These are phyloP conservation scores for Kwoniella sp. DNA, from an alignment of 768 basidiomycete genomes.

Conservation along the genomic window DNA sequence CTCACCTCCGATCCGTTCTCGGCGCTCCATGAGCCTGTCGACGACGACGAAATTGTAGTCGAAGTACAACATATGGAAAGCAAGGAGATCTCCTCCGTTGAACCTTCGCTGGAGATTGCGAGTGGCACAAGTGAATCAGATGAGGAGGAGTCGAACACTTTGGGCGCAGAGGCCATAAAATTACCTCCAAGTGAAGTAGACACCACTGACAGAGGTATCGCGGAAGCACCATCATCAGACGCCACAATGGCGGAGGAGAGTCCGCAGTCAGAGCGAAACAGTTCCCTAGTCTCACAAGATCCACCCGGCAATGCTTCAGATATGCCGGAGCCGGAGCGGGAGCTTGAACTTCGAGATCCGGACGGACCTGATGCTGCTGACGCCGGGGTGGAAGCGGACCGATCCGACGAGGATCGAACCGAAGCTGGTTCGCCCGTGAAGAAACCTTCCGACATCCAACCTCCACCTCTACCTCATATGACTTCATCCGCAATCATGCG, in stretches of 20 bases:
- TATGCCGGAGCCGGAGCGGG: too few relatives aligned
- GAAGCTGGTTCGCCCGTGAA: constrained; percentile 8
- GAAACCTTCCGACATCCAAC: neutral
- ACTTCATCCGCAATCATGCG: constrained; percentile 17
- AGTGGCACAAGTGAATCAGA: neutral
- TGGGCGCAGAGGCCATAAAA: neutral
- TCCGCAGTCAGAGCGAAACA: neutral
- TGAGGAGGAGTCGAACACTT: neutral
- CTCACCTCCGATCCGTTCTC: neutral
- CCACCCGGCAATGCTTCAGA: neutral
- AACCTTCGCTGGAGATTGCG: too few relatives aligned
- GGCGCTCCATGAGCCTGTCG: neutral
- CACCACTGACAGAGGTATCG: neutral
- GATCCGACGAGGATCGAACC: neutral
- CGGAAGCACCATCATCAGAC: neutral
- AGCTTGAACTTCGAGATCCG: neutral
- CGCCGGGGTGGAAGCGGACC: neutral
- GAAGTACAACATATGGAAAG: constrained; percentile 1
- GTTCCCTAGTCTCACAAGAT: too few relatives aligned
- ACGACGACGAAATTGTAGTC: constrained; percentile 1
- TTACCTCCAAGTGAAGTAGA: neutral
- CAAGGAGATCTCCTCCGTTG: too few relatives aligned
- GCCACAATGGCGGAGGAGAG: neutral
- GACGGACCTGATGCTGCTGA: neutral
- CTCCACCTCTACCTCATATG: constrained; percentile 15